Base-by-base conservation (phyloP, 495 filamentous ascomycete species). In the Sporormia fimetaria region DNA sequence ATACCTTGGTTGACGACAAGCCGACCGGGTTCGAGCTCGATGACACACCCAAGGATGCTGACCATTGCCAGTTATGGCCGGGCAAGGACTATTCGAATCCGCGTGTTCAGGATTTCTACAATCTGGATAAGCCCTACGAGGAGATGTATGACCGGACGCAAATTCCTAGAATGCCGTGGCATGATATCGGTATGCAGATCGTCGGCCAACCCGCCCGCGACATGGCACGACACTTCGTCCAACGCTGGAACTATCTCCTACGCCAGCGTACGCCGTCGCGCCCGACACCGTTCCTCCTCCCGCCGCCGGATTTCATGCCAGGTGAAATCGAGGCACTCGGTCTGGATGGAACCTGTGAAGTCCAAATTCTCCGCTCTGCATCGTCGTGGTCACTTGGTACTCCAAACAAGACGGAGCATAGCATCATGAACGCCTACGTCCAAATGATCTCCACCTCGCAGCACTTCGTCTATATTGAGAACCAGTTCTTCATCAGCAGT, bases 1-100 rank as follows among this genome's bases (percentile, higher is more conserved):
- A 99, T 62, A 71, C 76, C 2, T 70, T 99, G 23, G 76, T 77
- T 3, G 90, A 99, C 54, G 90, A 96, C 59, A 94, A 90, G 54
- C 76, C 84, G 8, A 99, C 90, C 12, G 90, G 90, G 2, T 96
- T 96, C 59, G 90, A 96, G 59, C 68, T 76, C 14, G 68, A 72
- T 27, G 73, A 82, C 39, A 58, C 66, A 5, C 84, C 81, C 2
- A 87, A 86, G 58, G 88, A 96, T 61, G 78, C 86, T 21, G 88
- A 95, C 51, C 77, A 92, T 54, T 94, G 87, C 57, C 90, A 99
- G 60, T 68, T 94, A 10, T 99, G 90, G 79, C 90, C 90, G 6
- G 90, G 90, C 10, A 99, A 99, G 60, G 90, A 99, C 59, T 99
- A 99, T 57, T 94, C 87, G 2, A 99, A 99, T 56, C 92, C 90